Evolutionary conservation across 176 grass and related monocot species (phyloP).

Genomic region (Zizania latifolia): DNA sequence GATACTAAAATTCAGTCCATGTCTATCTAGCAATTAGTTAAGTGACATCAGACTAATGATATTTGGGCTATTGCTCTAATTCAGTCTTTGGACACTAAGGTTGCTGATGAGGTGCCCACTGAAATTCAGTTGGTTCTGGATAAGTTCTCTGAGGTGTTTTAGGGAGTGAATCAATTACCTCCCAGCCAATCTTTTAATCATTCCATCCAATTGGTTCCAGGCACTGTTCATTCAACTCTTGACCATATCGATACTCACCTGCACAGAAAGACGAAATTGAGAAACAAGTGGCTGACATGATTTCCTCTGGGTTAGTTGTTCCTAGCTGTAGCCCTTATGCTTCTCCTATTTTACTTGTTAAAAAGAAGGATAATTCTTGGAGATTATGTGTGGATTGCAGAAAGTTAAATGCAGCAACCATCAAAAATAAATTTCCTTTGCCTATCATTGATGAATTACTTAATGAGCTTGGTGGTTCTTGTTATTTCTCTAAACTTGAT

Average conservation of each 20-base stretch:
- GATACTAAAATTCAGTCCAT: too few relatives aligned
- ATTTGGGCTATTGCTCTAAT: too few relatives aligned
- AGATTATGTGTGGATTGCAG: not conserved
- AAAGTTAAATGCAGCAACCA: not conserved
- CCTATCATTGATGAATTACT: not conserved
- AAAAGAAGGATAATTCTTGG: not conserved
- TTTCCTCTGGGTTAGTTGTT: not conserved
- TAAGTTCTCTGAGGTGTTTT: too few relatives aligned
- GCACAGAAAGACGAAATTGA: not conserved
- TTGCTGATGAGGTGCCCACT: too few relatives aligned
- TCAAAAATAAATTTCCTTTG: not conserved
- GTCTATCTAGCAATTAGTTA: too few relatives aligned
- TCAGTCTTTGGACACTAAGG: too few relatives aligned
- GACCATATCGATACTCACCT: not conserved
- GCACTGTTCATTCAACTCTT: not conserved
- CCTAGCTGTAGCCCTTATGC: not conserved
- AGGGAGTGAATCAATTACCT: too few relatives aligned
- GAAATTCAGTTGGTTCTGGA: too few relatives aligned
- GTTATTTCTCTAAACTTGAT: not conserved
- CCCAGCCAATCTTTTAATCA: not conserved
- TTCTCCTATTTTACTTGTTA: not conserved
- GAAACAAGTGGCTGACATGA: accelerated
- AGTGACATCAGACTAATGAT: too few relatives aligned
- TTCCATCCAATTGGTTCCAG: not conserved
- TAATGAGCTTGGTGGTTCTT: not conserved